Base-by-base conservation (phyloP, 2,329 filamentous ascomycete genomes). In the Penicillium oxalicum region DNA sequence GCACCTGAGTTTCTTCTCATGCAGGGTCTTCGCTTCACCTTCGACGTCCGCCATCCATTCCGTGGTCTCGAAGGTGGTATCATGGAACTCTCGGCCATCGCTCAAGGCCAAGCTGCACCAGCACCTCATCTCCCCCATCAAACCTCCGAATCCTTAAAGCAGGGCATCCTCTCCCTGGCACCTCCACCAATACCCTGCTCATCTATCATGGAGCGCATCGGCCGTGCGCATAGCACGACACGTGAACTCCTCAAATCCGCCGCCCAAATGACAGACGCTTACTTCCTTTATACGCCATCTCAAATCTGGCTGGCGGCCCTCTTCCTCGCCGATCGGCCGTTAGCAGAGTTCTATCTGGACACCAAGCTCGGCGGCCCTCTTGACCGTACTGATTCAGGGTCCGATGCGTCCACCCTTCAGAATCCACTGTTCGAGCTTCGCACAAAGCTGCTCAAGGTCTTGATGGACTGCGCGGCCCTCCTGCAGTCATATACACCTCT, bases 251-350 rank as follows among this genome's bases (percentile, higher is more conserved):
- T 94, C 47, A 88, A 88, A 63, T 86, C 83, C 47, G 87, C 88
- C 49, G 87, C 90, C 0, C 74, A 95, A 44, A 78, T 96, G 52
- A 95, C 91, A 26, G 93, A 98, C 61, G 90, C 82, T n/a, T 97
- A 97, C 72, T 96, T 97, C 71, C 86, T 95, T 69, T 97, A 88
- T 71, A 91, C 91, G 0, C 93, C 93, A 0, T 87, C 88, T 25
- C 93, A 98, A 68, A 95, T 97, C 65, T 91, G 91, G 83, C 78
- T 97, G 51, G 85, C 88, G 0, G 83, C 91, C 0, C 71, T 96
- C 27, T 76, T 85, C 11, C 78, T 94, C 44, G 87, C 84, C 0
- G 91, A 97, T 64, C 59, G 62, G 26, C 70, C 71, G 2, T 60
- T 76, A 4, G 66, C 68, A 1, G 63, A 71, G 47, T 72, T 70